A percentile compares a stretch with the other conserved stretches of the same genome.
phyloP scores from a whole-genome alignment of 805 yeast species.

The Danielia oregonensis region DNA sequence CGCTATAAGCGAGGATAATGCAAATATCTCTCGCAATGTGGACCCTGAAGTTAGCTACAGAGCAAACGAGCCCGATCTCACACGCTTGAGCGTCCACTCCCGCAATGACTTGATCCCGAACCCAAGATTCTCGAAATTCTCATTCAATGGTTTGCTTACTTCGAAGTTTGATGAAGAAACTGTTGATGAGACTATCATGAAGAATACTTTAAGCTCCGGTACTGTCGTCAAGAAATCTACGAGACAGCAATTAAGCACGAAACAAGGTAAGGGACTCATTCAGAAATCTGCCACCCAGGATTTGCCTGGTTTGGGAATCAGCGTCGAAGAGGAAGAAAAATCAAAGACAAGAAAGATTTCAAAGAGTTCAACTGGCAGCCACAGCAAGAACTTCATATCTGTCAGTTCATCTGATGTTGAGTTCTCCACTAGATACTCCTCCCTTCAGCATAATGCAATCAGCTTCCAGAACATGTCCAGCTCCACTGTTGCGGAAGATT shows the following conservation, averaged over 20 bases:
- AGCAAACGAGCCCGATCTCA: not conserved
- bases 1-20: conserved; percentile 16
- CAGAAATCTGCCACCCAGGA: conserved; percentile 21
- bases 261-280: conserved; percentile 15
- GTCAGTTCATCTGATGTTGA: conserved; percentile 16
- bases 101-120: conserved; percentile 32
- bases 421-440: conserved; percentile 18
- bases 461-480: conserved; percentile 18
- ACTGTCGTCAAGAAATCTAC: conserved; percentile 10
- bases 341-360: not conserved
- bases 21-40: not conserved
- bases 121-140: conserved; percentile 40
- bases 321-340: conserved; percentile 1
- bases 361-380: not conserved
- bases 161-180: conserved; percentile 6
- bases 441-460: conserved; percentile 21
- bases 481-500: conserved; percentile 18
- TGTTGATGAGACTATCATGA: conserved; percentile 4
- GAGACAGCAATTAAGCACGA: conserved; percentile 9
- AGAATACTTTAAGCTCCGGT: conserved; percentile 12
- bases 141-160: conserved; percentile 34
- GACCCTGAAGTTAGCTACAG: not conserved
- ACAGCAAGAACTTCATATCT: conserved; percentile 16
- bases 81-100: not conserved
- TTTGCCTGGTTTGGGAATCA: conserved; percentile 29